A percentile compares a stretch with the other conserved stretches of the same genome.
phyloP scores from a whole-genome alignment of 192 early-diverging fungal species.

The Geranomyces michiganensis region DNA sequence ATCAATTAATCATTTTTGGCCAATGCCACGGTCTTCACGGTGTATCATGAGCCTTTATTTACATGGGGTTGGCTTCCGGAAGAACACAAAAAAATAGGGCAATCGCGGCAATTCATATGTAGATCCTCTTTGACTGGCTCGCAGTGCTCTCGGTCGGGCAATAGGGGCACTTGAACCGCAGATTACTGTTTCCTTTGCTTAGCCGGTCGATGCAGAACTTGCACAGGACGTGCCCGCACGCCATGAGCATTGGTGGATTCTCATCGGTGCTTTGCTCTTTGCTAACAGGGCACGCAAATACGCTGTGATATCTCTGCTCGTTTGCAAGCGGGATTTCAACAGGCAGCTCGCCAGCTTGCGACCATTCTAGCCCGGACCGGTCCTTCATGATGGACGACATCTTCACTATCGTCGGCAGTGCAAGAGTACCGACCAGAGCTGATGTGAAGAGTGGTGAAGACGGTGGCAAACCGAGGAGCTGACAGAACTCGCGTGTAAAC shows the following conservation, averaged over 20 bases:
- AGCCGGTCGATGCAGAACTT: conserved; percentile 86
- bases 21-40: no score
- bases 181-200: conserved; percentile 62
- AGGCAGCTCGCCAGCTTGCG: conserved; percentile 86
- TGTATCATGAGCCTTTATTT: no score
- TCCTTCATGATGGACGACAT: conserved; percentile 87
- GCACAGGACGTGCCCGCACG: conserved; percentile 95
- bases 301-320: conserved; percentile 86
- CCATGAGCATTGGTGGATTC: conserved; percentile 99
- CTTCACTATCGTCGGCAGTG: conserved; percentile 91
- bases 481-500: conserved; percentile 83
- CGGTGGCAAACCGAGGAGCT: conserved; percentile 68
- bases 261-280: conserved; percentile 90
- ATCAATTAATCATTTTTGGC: no score
- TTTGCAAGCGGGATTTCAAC: conserved; percentile 89
- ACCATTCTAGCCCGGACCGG: conserved; percentile 83
- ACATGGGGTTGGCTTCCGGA: no score
- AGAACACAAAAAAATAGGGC: no score
- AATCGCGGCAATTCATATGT: conserved; percentile 73
- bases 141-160: conserved; percentile 86
- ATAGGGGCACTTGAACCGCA: conserved; percentile 96
- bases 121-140: conserved; percentile 73
- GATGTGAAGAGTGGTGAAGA: conserved; percentile 73
- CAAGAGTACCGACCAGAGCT: conserved; percentile 76
- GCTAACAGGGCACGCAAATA: conserved; percentile 95